phyloP scores from a whole-genome alignment of 2,329 filamentous ascomycete genomes.

The Dothideomycetidae sp. region DNA sequence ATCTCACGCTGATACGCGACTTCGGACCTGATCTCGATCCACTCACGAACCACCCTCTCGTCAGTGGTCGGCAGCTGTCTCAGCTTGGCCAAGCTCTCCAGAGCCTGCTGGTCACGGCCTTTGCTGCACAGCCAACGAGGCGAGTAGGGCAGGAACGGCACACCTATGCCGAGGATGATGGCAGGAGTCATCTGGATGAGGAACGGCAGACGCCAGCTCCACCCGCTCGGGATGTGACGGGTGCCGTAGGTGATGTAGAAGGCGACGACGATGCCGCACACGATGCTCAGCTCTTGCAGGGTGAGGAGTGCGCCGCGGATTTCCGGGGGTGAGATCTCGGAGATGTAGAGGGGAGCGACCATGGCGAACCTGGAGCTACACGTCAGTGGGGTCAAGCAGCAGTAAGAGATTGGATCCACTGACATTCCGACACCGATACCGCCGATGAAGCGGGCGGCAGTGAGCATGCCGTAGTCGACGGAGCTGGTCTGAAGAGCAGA shows the following conservation, averaged over 20 bases:
- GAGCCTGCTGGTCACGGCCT: conserved; percentile 48
- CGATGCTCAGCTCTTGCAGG: conserved; percentile 34
- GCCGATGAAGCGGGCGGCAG: conserved; percentile 36
- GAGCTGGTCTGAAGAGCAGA: conserved; percentile 38
- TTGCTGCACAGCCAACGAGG: conserved; percentile 52
- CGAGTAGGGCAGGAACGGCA: conserved; percentile 51
- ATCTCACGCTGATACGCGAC: conserved; percentile 13
- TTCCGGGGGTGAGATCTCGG: conserved; percentile 24
- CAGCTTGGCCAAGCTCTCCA: conserved; percentile 41
- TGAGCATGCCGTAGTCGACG: conserved; percentile 37
- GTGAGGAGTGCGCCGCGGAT: conserved; percentile 32
- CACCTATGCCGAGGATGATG: conserved; percentile 34
- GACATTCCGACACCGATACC: conserved; percentile 39
- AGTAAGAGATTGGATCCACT: conserved; percentile 3
- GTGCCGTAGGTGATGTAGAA: conserved; percentile 52
- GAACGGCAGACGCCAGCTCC: conserved; percentile 38
- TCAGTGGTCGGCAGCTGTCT: conserved; percentile 15
- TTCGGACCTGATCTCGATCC: conserved; percentile 14
- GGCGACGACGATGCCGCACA: conserved; percentile 38
- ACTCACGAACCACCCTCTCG: conserved; percentile 13
- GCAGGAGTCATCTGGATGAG: conserved; percentile 34
- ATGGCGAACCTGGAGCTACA: conserved; percentile 22
- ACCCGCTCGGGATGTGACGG: conserved; percentile 36
- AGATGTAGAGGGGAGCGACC: conserved; percentile 36
- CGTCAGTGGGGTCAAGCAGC: background rate